A percentile compares a stretch with the other conserved stretches of the same genome.
These are phyloP conservation scores for Candida labiduridarum DNA, from an alignment of 1,139 yeast species.

Conservation along the genomic window DNA sequence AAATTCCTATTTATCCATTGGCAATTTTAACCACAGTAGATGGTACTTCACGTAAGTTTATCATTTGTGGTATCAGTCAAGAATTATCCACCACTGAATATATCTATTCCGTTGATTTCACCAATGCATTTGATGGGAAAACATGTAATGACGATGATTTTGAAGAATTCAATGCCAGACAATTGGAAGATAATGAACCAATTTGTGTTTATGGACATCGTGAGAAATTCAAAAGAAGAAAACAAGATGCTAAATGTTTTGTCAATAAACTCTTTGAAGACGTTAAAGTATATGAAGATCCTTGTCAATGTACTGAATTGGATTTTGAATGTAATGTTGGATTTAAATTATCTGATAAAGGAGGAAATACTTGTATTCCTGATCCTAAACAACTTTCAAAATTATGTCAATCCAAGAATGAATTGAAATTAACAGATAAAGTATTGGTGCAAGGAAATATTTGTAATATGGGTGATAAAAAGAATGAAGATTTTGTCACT, in stretches of 20 bases:
- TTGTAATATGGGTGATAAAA: constrained; percentile 37
- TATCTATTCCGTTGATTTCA: constrained; percentile 60
- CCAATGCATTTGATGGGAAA: constrained; percentile 54
- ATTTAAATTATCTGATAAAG: constrained; percentile 42
- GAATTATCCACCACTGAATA: constrained; percentile 20
- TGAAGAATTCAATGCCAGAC: constrained; percentile 70
- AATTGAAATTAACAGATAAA: constrained; percentile 36
- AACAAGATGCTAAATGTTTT: constrained; percentile 68
- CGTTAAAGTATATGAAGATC: constrained; percentile 53
- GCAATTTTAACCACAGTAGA: constrained; percentile 66
- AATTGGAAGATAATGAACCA: constrained; percentile 47
- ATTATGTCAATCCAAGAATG: constrained; percentile 29
- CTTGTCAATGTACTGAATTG: constrained; percentile 63
- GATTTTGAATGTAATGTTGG: constrained; percentile 80
- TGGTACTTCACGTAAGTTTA: constrained; percentile 66
- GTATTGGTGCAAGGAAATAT: constrained; percentile 52
- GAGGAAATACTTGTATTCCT: constrained; percentile 55
- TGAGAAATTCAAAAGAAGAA: constrained; percentile 70
- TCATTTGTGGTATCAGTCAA: constrained; percentile 51
- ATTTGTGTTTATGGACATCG: constrained; percentile 74
- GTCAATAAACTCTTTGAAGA: constrained; percentile 64
- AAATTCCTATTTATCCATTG: constrained; percentile 47
- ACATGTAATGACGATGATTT: constrained; percentile 58
- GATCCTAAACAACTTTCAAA: constrained; percentile 34
- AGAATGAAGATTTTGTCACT: constrained; percentile 27